These are phyloP conservation scores for Mucor indicus DNA, from an alignment of 371 early-diverging fungal genomes.

Conservation along the genomic window DNA sequence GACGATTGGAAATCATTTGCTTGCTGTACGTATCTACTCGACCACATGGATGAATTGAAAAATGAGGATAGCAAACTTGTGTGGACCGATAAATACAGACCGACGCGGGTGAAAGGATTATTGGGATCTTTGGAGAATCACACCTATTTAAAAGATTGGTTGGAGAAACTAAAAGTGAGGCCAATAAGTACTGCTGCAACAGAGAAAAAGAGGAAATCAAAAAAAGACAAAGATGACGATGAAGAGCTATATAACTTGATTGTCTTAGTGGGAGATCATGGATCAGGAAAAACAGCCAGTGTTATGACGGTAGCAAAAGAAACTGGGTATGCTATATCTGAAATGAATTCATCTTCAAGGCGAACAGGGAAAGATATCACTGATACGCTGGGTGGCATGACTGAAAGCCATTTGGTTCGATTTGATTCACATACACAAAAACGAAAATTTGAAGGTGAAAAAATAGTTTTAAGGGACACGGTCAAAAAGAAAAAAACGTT, in stretches of 20 bases:
- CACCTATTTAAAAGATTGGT: conserved; percentile 19
- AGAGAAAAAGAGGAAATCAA: conserved; percentile 1
- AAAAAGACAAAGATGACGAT: conserved; percentile 2
- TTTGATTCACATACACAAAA: conserved; percentile 14
- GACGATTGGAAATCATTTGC: too few relatives aligned
- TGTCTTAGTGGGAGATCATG: conserved; percentile 64
- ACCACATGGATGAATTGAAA: too few relatives aligned
- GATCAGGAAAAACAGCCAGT: conserved; percentile 73
- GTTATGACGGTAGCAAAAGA: conserved; percentile 72
- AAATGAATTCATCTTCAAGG: conserved; percentile 64
- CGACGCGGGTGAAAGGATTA: conserved; percentile 12
- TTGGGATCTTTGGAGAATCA: conserved; percentile 10
- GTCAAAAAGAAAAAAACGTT: conserved; percentile 7
- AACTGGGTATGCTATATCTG: conserved; percentile 69
- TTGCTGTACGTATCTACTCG: too few relatives aligned
- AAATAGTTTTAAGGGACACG: conserved; percentile 9
- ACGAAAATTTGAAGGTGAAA: not conserved
- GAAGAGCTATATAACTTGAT: conserved; percentile 26
- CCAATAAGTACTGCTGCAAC: not conserved
- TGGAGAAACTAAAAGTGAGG: conserved; percentile 20
- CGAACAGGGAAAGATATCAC: conserved; percentile 72
- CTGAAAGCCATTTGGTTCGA: conserved; percentile 61
- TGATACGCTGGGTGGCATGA: conserved; percentile 63
- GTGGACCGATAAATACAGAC: conserved; percentile 39
- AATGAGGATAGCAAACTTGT: not conserved